Evolutionary conservation across 441 rosid genomes (phyloP), one percentile per base, ranked within the genome.

Genomic region (Gossypium schwendimanii): DNA sequence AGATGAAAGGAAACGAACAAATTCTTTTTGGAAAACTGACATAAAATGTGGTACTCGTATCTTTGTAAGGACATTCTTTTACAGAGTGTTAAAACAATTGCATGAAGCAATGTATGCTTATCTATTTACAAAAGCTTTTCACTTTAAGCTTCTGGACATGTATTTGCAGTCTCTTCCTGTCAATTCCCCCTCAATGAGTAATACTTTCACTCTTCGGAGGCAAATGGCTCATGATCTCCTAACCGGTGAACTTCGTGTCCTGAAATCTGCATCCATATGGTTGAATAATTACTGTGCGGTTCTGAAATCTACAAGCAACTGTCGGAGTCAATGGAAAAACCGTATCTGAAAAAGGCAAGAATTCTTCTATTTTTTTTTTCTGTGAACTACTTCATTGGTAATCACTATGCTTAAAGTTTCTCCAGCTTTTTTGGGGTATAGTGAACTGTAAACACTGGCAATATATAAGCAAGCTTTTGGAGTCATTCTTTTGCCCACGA

Each of bases 141-240:
- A 17, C 67, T 55, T 57, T 5, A 61, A 60, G 23, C 74, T 60
- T 71, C 12, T 69, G 33, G 60, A 21, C 20, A 20, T 79, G 58
- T 28, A 24, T 62, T 17, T 77, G 26, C 93, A 91, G 98, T 75
- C 73, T 14, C 33, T 88, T 80, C 75, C 50, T 53, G 63, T 49
- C 0, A 9, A 60, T 71, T 24, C 57, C 31, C 33, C 66, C 41
- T 57, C 77, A 9, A 69, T 33, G 62, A 53, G 76, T 54, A 66
- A 81, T 49, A 81, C 65, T 68, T 75, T 44, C 54, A 74, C 71
- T 66, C 60, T 73, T 47, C 69, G 90, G 73, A 86, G 76, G 83
- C 80, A 78, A 73, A 89, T 89, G 95, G 92, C 94, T 36, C 68
- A 75, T 54, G 81, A 89, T 71, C 95, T 94, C 47, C 89, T 90